phyloP scores from a whole-genome alignment of 805 yeast species.

The Candida hungchunana region DNA sequence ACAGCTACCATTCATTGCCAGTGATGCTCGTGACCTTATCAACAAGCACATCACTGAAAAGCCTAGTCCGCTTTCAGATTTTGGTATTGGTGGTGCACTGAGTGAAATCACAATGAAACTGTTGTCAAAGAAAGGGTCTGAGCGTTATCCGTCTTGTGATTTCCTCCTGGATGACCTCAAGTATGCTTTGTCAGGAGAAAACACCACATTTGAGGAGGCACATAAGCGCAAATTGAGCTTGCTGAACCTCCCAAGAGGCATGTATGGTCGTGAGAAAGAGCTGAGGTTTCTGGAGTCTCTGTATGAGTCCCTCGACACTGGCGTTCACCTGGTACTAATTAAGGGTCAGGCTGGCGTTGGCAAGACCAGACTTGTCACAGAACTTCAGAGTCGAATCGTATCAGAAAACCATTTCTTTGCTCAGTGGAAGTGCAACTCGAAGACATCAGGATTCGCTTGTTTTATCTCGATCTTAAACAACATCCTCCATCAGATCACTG shows the following conservation, averaged over 20 bases:
- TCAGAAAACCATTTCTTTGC: slow-evolving; percentile 29
- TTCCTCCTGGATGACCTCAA: slow-evolving; percentile 35
- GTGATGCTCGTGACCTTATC: slow-evolving; percentile 35
- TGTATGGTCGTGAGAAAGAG: slow-evolving; percentile 30
- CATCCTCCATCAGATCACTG: slow-evolving; percentile 38
- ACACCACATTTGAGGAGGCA: slow-evolving; percentile 14
- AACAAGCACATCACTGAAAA: slow-evolving; percentile 37
- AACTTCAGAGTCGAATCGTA: slow-evolving; percentile 33
- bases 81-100: slow-evolving; percentile 26
- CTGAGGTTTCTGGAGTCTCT: slow-evolving; percentile 21
- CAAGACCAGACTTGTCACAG: slow-evolving; percentile 38
- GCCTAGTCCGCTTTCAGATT: slow-evolving; percentile 36
- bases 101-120: slow-evolving; percentile 39
- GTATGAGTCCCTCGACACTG: slow-evolving; percentile 18
- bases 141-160: slow-evolving; percentile 35
- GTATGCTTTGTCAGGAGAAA: slow-evolving; percentile 6
- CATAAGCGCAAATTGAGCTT: slow-evolving; percentile 2
- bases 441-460: slow-evolving; percentile 34
- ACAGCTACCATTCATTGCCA: slow-evolving; percentile 38
- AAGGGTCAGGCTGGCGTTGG: slow-evolving; percentile 44
- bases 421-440: slow-evolving; percentile 27
- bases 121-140: slow-evolving; percentile 36
- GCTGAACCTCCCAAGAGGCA: slow-evolving; percentile 19
- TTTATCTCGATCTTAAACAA: slow-evolving; percentile 36
- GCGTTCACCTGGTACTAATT: slow-evolving; percentile 30